These are phyloP conservation scores for Erodium moschatum DNA, from an alignment of 441 rosid species.

Conservation along the genomic window DNA sequence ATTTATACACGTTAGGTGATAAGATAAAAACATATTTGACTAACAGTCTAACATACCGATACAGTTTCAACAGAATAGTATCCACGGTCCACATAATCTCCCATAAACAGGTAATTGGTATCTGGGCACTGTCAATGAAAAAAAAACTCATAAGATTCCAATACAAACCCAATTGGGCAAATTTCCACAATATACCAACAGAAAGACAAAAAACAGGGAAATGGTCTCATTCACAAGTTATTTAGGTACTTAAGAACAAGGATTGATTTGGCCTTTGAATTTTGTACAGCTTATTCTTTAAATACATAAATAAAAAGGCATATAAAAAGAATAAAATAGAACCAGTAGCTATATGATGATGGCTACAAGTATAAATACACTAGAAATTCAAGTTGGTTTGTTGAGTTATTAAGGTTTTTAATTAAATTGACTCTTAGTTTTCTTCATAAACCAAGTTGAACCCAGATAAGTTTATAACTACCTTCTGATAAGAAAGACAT, in stretches of 20 bases:
- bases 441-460: no score
- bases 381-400: no score
- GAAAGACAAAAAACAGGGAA: neutral
- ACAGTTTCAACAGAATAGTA: conserved; percentile 75
- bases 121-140: conserved; percentile 56
- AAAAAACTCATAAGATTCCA: neutral
- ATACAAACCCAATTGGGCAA: neutral
- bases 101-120: conserved; percentile 75
- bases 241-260: neutral
- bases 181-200: conserved; percentile 4
- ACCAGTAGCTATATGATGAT: no score
- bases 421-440: no score
- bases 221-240: neutral
- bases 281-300: neutral
- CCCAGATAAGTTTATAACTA: no score
- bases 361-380: no score
- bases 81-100: conserved; percentile 73
- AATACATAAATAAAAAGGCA: neutral
- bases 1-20: neutral
- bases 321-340: no score
- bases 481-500: no score
- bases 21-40: neutral
- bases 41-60: conserved; percentile 33
- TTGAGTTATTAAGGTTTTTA: no score
- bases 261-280: neutral